phyloP scores from a whole-genome alignment of 306 rosid species.

The Quercus bicolor region DNA sequence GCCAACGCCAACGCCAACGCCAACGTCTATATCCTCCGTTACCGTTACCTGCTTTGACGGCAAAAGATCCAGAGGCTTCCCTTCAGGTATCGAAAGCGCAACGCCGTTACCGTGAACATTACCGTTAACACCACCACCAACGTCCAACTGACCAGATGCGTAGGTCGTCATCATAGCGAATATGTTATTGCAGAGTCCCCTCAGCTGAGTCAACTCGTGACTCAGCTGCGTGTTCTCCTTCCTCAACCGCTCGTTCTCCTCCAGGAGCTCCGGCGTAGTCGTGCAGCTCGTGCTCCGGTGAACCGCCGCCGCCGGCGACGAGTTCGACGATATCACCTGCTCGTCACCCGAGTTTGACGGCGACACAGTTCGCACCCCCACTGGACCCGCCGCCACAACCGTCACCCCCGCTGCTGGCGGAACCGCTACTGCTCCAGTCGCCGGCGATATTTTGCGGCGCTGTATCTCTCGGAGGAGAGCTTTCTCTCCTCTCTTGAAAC shows the following conservation, averaged over 20 bases:
- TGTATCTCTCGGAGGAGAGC: slow-evolving; percentile 79
- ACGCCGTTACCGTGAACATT: no score
- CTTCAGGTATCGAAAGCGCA: slow-evolving; percentile 16
- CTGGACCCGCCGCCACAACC: slow-evolving; percentile 28
- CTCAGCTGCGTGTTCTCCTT: slow-evolving; percentile 76
- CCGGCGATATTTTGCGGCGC: slow-evolving; percentile 64
- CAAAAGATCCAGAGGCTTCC: slow-evolving; percentile 43
- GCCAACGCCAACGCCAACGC: neutral
- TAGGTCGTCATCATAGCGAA: slow-evolving; percentile 70
- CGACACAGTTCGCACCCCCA: slow-evolving; percentile 33
- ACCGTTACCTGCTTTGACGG: slow-evolving; percentile 23
- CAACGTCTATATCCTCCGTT: slow-evolving; percentile 10
- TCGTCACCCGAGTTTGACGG: slow-evolving; percentile 87
- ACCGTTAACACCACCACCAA: slow-evolving; percentile 16
- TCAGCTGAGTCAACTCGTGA: slow-evolving; percentile 73
- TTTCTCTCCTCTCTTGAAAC: slow-evolving; percentile 74
- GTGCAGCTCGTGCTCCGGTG: slow-evolving; percentile 57
- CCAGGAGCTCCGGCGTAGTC: slow-evolving; percentile 62
- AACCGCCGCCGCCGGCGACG: slow-evolving; percentile 52
- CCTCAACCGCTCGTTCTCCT: slow-evolving; percentile 81
- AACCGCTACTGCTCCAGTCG: neutral
- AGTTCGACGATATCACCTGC: slow-evolving; percentile 81
- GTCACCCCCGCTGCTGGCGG: slow-evolving; percentile 27
- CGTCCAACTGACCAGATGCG: slow-evolving; percentile 54
- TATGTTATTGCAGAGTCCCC: slow-evolving; percentile 66